Evolutionary conservation across 2,329 filamentous ascomycete species (phyloP), one percentile per base, ranked within the genome.

Genomic region (Sarocladium kiliense): DNA sequence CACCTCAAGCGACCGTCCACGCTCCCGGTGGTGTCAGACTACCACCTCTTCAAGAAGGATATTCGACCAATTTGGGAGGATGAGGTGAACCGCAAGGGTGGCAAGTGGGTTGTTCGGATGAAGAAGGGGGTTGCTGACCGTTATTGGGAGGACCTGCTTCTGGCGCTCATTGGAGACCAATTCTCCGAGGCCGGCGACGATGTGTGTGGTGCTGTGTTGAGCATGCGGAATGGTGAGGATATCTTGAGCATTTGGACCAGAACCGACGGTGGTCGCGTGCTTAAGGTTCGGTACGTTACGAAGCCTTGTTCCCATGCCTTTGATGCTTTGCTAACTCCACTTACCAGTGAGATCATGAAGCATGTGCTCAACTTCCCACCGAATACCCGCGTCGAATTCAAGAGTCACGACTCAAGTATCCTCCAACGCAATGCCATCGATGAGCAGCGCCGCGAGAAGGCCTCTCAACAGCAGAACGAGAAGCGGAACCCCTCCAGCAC

Each of bases 21-120:
- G 32, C 78, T 99, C 56, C 93, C 93, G 6, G 86, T 93, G 3
- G 93, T 97, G 27, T 97, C 92, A 23, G 94, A 99, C 73, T 99
- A 97, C 68, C 94, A 99, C 70, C 87, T 99, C 58, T 99, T 99
- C 78, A 96, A 94, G 73, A 91, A 94, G 67, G 93, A 92, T 55
- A 92, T 99, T 58, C 86, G 94, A 58, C 94, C 94, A 21, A 94
- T 99, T 63, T 99, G 94, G 94, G 94, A 99, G 72, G 94, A 99
- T 64, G 91, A 96, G 47, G 91, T 95, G 69, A 99, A 99, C 75
- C 94, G 91, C 71, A 88, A 86, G 62, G 94, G 94, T 55, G 94
- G 94, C 53, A 99, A 99, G 75, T 99, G 93, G 93, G 92, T 97
- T 61, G 86, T 99, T 69, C 83, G 93, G 61, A 77, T 99, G 68